Percentiles rank a stretch among this genome's conserved stretches.
Evolutionary conservation across 495 filamentous ascomycete genomes (phyloP).

Genomic region (Apiosordaria backusii): DNA sequence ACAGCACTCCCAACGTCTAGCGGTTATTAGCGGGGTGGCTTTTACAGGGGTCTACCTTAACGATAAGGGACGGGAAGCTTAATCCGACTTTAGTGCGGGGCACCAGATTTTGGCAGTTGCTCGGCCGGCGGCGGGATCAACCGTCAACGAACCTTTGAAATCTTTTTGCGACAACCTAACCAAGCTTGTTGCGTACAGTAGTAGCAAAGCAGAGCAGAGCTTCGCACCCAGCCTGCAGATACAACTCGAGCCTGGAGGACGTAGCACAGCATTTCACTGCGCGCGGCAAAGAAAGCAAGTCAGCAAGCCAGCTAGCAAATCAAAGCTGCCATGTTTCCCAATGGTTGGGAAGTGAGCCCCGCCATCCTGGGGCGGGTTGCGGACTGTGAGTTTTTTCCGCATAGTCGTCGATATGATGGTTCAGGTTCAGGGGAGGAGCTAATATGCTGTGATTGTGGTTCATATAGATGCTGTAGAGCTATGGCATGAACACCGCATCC

Average conservation of each 20-base stretch:
- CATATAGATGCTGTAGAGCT: constrained; percentile 46
- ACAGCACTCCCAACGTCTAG: neutral
- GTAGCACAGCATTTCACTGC: neutral
- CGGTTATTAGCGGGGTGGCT: constrained; percentile 1
- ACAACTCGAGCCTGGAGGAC: neutral
- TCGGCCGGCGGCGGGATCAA: neutral
- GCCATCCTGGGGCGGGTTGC: constrained; percentile 6
- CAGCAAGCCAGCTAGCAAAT: neutral
- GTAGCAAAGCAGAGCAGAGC: neutral
- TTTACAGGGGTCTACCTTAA: neutral
- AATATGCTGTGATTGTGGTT: neutral
- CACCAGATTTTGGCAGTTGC: constrained; percentile 7
- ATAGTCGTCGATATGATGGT: too few relatives aligned
- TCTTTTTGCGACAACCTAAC: neutral
- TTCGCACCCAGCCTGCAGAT: neutral
- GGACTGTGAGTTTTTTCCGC: constrained; percentile 11
- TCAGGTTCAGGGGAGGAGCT: too few relatives aligned
- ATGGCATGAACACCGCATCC: constrained; percentile 54
- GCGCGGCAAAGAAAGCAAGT: too few relatives aligned
- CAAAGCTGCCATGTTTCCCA: constrained; percentile 5
- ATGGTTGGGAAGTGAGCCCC: constrained; percentile 15
- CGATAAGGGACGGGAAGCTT: neutral
- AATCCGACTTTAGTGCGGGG: constrained; percentile 12
- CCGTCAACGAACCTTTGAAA: neutral
- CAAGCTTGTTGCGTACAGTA: neutral